These are phyloP conservation scores for Discostella pseudostelligera DNA, from an alignment of 108 stramenopile species.

Conservation along the genomic window DNA sequence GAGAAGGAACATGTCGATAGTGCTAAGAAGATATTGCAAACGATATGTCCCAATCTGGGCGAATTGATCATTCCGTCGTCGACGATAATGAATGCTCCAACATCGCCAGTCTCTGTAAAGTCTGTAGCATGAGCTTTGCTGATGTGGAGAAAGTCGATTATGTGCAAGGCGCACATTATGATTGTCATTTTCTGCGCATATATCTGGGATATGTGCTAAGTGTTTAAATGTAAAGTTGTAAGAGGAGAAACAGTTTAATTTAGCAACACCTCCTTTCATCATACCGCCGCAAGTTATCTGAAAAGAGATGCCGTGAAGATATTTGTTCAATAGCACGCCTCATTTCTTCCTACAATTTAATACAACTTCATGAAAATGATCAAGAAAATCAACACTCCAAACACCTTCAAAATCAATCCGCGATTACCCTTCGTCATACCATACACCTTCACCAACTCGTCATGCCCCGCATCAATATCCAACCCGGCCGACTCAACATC, in stretches of 20 bases:
- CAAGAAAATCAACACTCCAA: conserved; percentile 77
- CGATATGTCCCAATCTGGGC: conserved; percentile 34
- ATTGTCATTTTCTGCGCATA: neutral
- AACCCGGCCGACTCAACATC: conserved; percentile 77
- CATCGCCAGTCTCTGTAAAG: conserved; percentile 28
- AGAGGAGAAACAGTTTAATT: too few species aligned
- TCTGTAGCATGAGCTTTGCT: too few species aligned
- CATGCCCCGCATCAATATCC: conserved; percentile 77
- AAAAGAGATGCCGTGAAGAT: too few species aligned
- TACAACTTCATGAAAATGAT: conserved; percentile 87
- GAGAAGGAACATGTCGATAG: conserved; percentile 19
- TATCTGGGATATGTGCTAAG: neutral
- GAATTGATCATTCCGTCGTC: conserved; percentile 11
- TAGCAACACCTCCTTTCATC: too few species aligned
- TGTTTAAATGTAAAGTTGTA: too few species aligned
- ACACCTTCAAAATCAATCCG: conserved; percentile 82
- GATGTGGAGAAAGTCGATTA: too few species aligned
- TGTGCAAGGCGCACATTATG: too few species aligned
- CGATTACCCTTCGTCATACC: conserved; percentile 82
- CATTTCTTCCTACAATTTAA: too few species aligned
- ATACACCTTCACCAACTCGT: conserved; percentile 78
- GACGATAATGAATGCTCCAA: neutral
- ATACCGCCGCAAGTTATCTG: too few species aligned
- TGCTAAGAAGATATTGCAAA: conserved; percentile 27
- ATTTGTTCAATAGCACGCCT: too few species aligned